phyloP scores from a whole-genome alignment of 2,329 filamentous ascomycete species.

The Thermomyces lanuginosus region DNA sequence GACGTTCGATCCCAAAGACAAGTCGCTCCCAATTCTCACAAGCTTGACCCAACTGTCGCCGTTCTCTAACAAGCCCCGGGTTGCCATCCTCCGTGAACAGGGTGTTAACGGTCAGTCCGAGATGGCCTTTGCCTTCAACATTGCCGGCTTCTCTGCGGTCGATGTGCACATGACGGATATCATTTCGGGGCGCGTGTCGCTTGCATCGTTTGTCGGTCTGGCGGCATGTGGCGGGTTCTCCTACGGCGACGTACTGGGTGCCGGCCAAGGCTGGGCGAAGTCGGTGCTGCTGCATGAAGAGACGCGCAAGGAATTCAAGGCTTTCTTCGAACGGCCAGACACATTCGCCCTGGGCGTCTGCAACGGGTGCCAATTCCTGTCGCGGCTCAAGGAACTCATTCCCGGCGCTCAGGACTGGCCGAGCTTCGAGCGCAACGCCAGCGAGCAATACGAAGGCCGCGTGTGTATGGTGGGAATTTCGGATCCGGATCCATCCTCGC shows the following conservation, averaged over 20 bases:
- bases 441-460: slow-evolving; percentile 79
- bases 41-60: slow-evolving; percentile 40
- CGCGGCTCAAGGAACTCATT: slow-evolving; percentile 65
- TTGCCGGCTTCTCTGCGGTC: slow-evolving; percentile 76
- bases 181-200: slow-evolving; percentile 60
- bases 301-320: slow-evolving; percentile 59
- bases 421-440: slow-evolving; percentile 67
- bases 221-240: slow-evolving; percentile 96
- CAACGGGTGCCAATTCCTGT: slow-evolving; percentile 94
- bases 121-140: slow-evolving; percentile 91
- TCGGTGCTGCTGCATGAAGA: slow-evolving; percentile 71
- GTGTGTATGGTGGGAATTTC: slow-evolving; percentile 70
- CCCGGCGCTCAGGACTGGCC: slow-evolving; percentile 74
- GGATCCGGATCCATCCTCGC: slow-evolving; percentile 39
- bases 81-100: slow-evolving; percentile 88
- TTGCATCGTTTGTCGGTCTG: slow-evolving; percentile 69
- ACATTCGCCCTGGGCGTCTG: slow-evolving; percentile 90
- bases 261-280: slow-evolving; percentile 93
- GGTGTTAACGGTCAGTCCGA: slow-evolving; percentile 94
- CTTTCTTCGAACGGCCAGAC: slow-evolving; percentile 73
- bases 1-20: slow-evolving; percentile 63
- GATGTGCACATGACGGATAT: slow-evolving; percentile 95
- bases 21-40: slow-evolving; percentile 51
- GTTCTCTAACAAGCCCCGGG: slow-evolving; percentile 51
- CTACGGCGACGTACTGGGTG: slow-evolving; percentile 80